Evolutionary conservation across 495 filamentous ascomycete species (phyloP), one percentile per base, ranked within the genome.

Genomic region (Immersiella caudata): DNA sequence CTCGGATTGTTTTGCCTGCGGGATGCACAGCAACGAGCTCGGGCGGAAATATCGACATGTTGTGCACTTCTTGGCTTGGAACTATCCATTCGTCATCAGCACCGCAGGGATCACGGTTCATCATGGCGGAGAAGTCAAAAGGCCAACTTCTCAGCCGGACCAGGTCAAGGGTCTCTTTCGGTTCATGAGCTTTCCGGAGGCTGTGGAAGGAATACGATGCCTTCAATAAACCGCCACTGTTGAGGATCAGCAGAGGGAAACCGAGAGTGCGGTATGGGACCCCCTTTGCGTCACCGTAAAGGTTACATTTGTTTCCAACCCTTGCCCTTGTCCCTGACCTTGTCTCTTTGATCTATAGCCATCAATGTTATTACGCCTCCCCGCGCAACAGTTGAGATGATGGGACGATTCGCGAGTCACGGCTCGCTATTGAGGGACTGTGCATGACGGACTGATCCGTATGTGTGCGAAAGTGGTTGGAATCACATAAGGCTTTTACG

Each of bases 261-360:
- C 60, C 60, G 35, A 62, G 60, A 49, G 60, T 1, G 21, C 60
- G 60, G 60, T 62, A n/a, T 24, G 18, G 60, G 35, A 62, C 21
- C 18, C 27, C 20, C 60, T 22, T 21, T 12, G 60, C 60, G 29
- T 50, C 33, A 49, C 60, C 33, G 60, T 25, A 22, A 50, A 21
- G 35, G 33, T 46, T 49, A 62, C 33, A 62, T 62, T 27, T n/a
- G 20, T 21, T 49, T 49, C 21, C 60, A 62, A 62, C 27, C 60
- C 60, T 46, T 62, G 60, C 22, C 60, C 60, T 46, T 62, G 60
- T 62, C 60, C 60, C 33, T 62, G 60, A 50, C 36, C 29, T 46
- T 4, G 40, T 46, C 29, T 33, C 29, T 33, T 8, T 46, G 40
- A 14, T 60, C 18, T 35, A 60, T 25, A 40, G 9, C 26, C 21